phyloP scores from a whole-genome alignment of 2,329 filamentous ascomycete species.

The Teratosphaeria pseudoeucalypti region DNA sequence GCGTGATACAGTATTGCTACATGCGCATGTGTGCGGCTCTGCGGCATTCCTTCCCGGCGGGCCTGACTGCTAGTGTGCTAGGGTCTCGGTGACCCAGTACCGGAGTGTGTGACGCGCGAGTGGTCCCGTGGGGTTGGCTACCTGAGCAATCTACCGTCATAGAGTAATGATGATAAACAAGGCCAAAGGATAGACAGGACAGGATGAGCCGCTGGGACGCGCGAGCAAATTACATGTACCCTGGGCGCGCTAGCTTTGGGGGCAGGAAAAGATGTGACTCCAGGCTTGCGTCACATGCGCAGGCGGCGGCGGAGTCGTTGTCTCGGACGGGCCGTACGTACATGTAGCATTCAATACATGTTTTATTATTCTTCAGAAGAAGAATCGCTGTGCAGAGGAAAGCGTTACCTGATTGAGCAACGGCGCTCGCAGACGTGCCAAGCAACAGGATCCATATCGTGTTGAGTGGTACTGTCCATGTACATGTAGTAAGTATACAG shows the following conservation, averaged over 20 bases:
- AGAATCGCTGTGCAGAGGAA: too few relatives aligned
- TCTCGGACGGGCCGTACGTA: too few relatives aligned
- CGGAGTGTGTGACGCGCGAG: not conserved
- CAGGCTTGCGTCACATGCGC: not conserved
- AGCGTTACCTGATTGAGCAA: too few relatives aligned
- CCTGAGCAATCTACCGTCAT: not conserved
- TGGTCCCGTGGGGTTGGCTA: not conserved
- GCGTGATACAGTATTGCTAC: not conserved
- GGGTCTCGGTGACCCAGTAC: not conserved
- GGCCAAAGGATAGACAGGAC: not conserved
- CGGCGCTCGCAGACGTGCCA: too few relatives aligned
- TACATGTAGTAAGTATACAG: too few relatives aligned
- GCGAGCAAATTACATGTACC: not conserved
- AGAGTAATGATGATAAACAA: too few relatives aligned
- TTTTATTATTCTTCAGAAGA: too few relatives aligned
- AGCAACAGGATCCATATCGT: too few relatives aligned
- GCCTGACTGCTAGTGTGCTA: not conserved
- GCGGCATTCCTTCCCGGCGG: not conserved
- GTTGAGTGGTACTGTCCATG: too few relatives aligned
- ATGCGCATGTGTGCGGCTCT: not conserved
- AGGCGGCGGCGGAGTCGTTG: not conserved
- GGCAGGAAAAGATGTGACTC: not conserved
- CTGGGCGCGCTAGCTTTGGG: not conserved
- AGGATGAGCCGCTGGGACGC: not conserved
- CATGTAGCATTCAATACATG: too few relatives aligned